Base-by-base conservation (phyloP, 2,329 filamentous ascomycete species). In the Keithomyces neogunnii region DNA sequence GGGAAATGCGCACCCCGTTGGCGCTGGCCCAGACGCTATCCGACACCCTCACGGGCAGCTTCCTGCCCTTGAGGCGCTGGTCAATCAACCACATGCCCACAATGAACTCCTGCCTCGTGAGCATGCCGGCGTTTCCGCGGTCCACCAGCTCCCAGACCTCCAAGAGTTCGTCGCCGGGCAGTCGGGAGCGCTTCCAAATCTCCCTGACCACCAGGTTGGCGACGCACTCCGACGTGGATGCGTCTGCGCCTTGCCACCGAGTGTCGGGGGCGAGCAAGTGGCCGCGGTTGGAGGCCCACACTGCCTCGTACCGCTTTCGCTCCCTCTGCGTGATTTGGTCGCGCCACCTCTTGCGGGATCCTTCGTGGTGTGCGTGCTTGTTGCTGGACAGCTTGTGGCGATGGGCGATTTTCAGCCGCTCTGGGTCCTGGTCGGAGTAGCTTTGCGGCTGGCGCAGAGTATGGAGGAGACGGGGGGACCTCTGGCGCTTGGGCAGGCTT, bases 71-170 rank as follows among this genome's bases (percentile, higher is more conserved):
- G n/a, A 93, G 70, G 53, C 86, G 73, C 73, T 91, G 87, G 64
- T 93, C 88, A 36, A 93, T 80, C 47, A 93, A 69, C 87, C 88
- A 93, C 71, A 89, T 76, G 8, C 88, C 88, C 1, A 92, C 87
- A 0, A 93, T 85, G 64, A 93, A 93, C 69, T 90, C 85, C 51
- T 84, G 77, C 60, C 80, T 79, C 51, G 70, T 73, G 50, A 93
- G 68, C 57, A 77, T 71, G 1, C 85, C 85, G 11, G 68, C 62
- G 1, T 69, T 64, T 5, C 71, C 66, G 1, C 75, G 69, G 61
- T 87, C 85, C 9, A 92, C 88, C 19, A 92, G 71, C 42, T 85
- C 82, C 84, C 87, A 93, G 1, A 91, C 83, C 67, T 88, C 84
- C 43, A 82, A 82, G 35, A 93, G 73, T 59, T 86, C 84, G 60